Percentiles rank a stretch among this genome's conserved stretches.
Evolutionary conservation across 139 green algal genomes (phyloP).

Genomic region (Pleodorina starrii): DNA sequence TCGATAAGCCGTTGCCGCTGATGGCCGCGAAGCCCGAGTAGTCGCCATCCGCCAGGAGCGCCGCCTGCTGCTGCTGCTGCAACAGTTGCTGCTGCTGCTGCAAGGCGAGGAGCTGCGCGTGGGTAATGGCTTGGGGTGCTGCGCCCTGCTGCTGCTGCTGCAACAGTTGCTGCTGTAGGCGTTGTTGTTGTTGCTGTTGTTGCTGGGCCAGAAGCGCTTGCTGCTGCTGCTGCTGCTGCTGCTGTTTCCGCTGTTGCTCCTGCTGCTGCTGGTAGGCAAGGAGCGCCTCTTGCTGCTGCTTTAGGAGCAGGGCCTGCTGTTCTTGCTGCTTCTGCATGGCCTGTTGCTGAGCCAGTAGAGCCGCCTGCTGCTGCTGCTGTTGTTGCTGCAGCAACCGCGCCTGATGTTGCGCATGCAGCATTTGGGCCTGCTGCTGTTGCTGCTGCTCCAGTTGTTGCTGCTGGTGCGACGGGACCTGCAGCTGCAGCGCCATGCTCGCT

Average conservation of each 20-base stretch:
- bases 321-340: not conserved
- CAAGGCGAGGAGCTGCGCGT: not conserved
- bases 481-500: no score
- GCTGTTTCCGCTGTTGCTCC: constrained; percentile 8
- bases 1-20: not conserved
- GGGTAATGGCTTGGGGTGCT: not conserved
- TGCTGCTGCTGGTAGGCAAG: not conserved
- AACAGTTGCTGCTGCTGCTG: constrained; percentile 34
- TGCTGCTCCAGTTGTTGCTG: constrained; percentile 6
- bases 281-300: not conserved
- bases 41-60: not conserved
- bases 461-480: not conserved
- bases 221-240: not conserved
- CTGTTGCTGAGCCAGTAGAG: not conserved
- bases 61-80: not conserved
- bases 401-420: not conserved
- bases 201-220: not conserved
- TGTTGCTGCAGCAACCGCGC: not conserved
- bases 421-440: not conserved
- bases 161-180: not conserved
- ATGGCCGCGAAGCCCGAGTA: not conserved
- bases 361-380: not conserved
- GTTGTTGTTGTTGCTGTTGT: constrained; percentile 1
- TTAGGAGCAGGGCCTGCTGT: not conserved
- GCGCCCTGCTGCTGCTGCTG: not conserved